Percentiles rank a stretch among this genome's conserved stretches.
Evolutionary conservation across 768 basidiomycete genomes (phyloP).

Genomic region (Gloeophyllum trabeum): DNA sequence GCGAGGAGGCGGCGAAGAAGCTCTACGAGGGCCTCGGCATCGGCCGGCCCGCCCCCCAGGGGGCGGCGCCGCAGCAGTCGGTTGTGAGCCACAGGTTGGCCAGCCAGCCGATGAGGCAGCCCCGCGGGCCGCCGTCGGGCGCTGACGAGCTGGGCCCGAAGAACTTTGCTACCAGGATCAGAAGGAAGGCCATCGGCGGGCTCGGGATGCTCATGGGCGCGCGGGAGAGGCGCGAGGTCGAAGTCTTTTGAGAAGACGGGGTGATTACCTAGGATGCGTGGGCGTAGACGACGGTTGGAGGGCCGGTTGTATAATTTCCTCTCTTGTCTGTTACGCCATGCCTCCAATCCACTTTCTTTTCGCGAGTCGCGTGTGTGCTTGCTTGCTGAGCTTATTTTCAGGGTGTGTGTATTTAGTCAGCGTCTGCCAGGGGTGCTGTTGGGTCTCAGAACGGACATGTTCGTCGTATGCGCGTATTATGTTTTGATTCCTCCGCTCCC

Average conservation of each 20-base stretch:
- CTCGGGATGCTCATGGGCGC: conserved; percentile 72
- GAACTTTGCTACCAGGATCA: conserved; percentile 82
- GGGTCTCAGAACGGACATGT: too few species aligned
- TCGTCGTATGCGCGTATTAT: too few species aligned
- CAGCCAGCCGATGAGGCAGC: conserved; percentile 74
- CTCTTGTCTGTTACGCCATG: too few species aligned
- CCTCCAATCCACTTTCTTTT: too few species aligned
- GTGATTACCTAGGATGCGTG: too few species aligned
- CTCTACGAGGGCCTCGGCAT: conserved; percentile 85
- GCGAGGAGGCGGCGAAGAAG: conserved; percentile 82
- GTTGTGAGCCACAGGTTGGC: conserved; percentile 45
- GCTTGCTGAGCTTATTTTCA: too few species aligned
- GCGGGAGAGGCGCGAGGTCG: conserved; percentile 67
- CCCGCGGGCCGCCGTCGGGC: conserved; percentile 78
- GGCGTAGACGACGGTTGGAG: too few species aligned
- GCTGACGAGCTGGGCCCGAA: conserved; percentile 79
- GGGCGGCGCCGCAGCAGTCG: conserved; percentile 25
- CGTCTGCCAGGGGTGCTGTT: too few species aligned
- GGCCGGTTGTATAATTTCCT: too few species aligned
- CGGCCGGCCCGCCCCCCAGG: conserved; percentile 46
- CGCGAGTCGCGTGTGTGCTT: too few species aligned
- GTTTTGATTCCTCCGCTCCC: too few species aligned
- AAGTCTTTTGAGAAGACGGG: conserved; percentile 63
- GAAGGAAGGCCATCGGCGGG: conserved; percentile 77
- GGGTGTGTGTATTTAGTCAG: too few species aligned